Evolutionary conservation across 208 protist species (phyloP).

Genomic region (Acanthamoeba rhysodes): DNA sequence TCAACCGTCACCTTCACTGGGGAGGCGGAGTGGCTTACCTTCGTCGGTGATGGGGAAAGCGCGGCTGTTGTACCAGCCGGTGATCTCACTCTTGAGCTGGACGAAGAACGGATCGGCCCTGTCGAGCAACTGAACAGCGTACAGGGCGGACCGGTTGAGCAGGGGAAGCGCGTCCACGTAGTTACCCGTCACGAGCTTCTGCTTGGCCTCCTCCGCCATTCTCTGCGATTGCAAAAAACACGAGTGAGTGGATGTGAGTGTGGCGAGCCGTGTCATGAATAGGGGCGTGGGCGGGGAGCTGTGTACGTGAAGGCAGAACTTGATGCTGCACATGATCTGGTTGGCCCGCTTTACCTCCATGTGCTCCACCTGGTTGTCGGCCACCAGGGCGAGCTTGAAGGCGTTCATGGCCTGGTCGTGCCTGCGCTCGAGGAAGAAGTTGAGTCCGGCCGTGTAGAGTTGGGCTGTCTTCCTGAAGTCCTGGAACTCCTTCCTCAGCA

Average conservation of each 20-base stretch:
- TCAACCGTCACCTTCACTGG: no score
- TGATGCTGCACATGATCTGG: conserved; percentile 46
- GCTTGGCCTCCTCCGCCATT: conserved; percentile 20
- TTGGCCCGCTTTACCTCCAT: conserved; percentile 20
- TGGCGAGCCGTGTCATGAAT: not conserved
- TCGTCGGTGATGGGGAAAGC: not conserved
- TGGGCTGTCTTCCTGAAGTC: conserved; percentile 38
- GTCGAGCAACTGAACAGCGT: not conserved
- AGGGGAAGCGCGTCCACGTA: not conserved
- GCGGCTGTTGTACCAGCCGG: not conserved
- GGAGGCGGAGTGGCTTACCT: not conserved
- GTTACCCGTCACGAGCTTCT: not conserved
- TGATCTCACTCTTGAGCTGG: conserved; percentile 30
- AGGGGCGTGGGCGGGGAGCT: not conserved
- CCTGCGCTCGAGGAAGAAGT: conserved; percentile 37
- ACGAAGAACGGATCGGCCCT: not conserved
- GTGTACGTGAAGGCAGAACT: conserved; percentile 28
- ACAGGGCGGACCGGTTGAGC: not conserved
- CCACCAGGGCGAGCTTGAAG: not conserved
- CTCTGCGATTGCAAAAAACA: not conserved
- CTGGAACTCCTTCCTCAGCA: conserved; percentile 4
- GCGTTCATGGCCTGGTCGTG: conserved; percentile 48
- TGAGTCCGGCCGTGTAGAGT: conserved; percentile 42
- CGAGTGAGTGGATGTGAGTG: not conserved
- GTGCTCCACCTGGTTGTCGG: conserved; percentile 1